phyloP scores from a whole-genome alignment of 2,329 filamentous ascomycete genomes.

The Xylariaceae sp. region DNA sequence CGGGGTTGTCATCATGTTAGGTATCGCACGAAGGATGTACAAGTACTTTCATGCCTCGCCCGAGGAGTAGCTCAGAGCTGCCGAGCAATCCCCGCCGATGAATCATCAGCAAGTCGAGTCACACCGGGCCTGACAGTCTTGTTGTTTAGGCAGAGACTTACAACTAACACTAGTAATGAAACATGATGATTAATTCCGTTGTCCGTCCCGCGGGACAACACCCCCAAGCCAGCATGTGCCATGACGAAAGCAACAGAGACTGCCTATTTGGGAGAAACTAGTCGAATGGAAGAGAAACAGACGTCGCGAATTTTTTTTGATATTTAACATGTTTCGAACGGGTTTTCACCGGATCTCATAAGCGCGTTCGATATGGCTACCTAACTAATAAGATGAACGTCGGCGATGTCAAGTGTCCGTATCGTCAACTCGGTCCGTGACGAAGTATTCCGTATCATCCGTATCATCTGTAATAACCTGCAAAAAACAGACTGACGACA shows the following conservation, averaged over 20 bases:
- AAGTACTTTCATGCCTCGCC: neutral
- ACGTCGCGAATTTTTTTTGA: neutral
- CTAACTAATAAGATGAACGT: too few species aligned
- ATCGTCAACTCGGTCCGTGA: too few species aligned
- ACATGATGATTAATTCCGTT: slow-evolving; percentile 11
- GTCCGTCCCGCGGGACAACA: neutral
- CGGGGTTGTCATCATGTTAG: neutral
- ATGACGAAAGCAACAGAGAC: neutral
- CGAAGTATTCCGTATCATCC: too few species aligned
- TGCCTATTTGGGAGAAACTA: slow-evolving; percentile 1
- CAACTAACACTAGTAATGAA: slow-evolving; percentile 13
- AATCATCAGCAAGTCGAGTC: slow-evolving; percentile 23
- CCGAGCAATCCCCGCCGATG: slow-evolving; percentile 21
- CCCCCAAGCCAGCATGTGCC: neutral
- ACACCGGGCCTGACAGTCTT: slow-evolving; percentile 8
- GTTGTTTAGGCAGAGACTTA: neutral
- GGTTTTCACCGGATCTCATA: too few species aligned
- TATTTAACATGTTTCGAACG: neutral
- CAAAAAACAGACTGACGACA: too few species aligned
- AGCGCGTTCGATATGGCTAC: too few species aligned
- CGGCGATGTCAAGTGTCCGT: too few species aligned
- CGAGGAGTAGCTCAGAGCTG: neutral
- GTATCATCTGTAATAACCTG: too few species aligned
- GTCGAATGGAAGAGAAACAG: neutral
- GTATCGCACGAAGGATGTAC: neutral